These are phyloP conservation scores for Austroboletus rostrupii DNA, from an alignment of 1,284 basidiomycete species.

Conservation along the genomic window DNA sequence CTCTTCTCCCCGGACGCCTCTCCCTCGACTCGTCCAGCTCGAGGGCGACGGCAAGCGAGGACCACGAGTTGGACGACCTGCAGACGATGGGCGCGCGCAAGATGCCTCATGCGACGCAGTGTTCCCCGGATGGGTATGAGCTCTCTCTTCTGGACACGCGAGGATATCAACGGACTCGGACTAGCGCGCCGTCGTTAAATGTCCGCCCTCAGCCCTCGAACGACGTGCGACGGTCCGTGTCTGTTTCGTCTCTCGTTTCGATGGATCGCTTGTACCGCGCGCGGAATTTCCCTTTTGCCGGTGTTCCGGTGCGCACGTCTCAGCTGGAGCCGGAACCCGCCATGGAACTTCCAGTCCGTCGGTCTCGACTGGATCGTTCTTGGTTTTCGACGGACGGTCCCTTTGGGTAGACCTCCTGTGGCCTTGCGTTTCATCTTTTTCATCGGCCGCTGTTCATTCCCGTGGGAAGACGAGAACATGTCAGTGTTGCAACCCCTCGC, in stretches of 20 bases:
- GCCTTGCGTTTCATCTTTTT: too few relatives aligned
- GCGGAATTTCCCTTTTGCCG: constrained; percentile 16
- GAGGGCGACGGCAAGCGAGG: constrained; percentile 26
- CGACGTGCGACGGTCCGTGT: neutral
- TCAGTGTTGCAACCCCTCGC: neutral
- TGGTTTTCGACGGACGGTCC: neutral
- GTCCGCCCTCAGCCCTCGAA: neutral
- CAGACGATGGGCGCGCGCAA: neutral
- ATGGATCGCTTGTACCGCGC: constrained; percentile 1
- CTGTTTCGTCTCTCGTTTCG: constrained; percentile 1
- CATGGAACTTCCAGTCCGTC: constrained; percentile 28
- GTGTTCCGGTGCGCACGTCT: constrained; percentile 29
- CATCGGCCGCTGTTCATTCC: too few relatives aligned
- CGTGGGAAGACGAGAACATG: neutral
- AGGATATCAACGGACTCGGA: neutral
- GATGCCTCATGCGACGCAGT: neutral
- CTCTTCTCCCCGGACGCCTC: constrained; percentile 27
- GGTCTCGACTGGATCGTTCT: neutral
- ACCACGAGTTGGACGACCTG: constrained; percentile 28
- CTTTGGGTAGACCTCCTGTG: neutral
- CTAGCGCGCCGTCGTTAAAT: neutral
- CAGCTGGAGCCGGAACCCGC: constrained; percentile 32
- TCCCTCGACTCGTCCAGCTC: constrained; percentile 32
- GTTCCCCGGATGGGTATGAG: constrained; percentile 10
- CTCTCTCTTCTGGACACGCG: constrained; percentile 13